Evolutionary conservation across 179 eudicot genomes (phyloP), one percentile per base, ranked within the genome.

Genomic region (Beta corolliflora): DNA sequence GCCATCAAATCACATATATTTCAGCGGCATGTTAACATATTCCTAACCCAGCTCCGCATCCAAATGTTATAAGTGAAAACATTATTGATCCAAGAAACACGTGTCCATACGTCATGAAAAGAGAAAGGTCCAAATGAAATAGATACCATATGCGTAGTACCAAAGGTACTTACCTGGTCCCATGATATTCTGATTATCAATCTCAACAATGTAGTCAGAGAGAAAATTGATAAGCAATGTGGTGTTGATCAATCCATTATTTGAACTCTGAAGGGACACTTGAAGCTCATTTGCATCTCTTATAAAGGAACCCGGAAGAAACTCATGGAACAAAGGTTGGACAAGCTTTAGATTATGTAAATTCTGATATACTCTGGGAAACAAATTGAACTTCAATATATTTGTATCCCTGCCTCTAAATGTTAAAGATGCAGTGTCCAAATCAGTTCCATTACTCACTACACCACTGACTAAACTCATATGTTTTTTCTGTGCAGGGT

Each of bases 311-410:
- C 99, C 99, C 53, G 97, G 97, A 29, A 94, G 81, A 79, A 94
- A 96, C 81, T 93, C 94, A 46, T 96, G 98, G 86, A 94, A 90
- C 77, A 94, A 84, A 55, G 99, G 99, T 81, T 94, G 99, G 81
- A 91, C 89, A 76, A 96, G 97, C 91, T 93, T 96, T 70, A 96
- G 89, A 80, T 85, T 82, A 65, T 87, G 91, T 44, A 87, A 56
- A 77, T 93, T 96, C 60, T 66, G 91, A 85, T 93, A 96, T 69
- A 92, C 25, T 79, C 93, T 83, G 15, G 98, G 99, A 81, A 93
- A 93, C 18, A 96, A 84, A 89, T 96, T 94, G 81, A 94, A 94
- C 76, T 91, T 92, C 88, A 96, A 85, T 80, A 96, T 69, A 85
- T 93, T 96, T 80, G 94, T 84, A 61, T 82, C 88, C 15, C 45